Percentiles rank a stretch among this genome's conserved stretches.
Conservation (phyloP, 768 basidiomycete species). For the Suillus decipiens region DNA sequence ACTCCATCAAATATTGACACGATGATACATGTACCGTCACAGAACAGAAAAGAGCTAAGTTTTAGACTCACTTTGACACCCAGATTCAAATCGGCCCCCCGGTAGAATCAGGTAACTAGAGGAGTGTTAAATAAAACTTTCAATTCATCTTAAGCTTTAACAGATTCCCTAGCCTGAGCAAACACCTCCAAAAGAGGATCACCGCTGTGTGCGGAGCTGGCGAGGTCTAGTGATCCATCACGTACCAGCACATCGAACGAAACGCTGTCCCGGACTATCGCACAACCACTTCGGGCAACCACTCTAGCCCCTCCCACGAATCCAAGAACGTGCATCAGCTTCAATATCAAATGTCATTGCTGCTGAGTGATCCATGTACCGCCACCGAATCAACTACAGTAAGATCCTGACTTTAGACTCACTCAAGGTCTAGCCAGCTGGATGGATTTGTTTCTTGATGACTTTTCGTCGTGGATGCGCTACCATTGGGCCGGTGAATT, state of each 20-base stretch:
- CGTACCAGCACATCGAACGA: background rate
- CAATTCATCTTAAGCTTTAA: background rate
- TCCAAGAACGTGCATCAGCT: background rate
- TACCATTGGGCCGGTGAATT: background rate
- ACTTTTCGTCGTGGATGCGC: background rate
- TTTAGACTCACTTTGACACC: background rate
- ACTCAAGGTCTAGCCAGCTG: background rate
- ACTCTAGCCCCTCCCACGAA: background rate
- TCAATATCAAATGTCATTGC: background rate
- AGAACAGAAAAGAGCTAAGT: background rate
- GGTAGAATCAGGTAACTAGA: background rate
- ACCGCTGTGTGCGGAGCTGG: background rate
- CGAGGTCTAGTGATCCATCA: background rate
- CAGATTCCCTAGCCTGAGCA: background rate
- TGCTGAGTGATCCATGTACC: background rate
- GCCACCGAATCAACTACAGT: background rate
- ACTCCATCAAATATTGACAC: background rate
- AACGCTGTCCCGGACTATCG: background rate
- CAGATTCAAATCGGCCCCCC: background rate
- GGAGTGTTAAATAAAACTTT: background rate
- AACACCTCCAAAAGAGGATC: background rate
- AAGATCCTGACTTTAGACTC: background rate
- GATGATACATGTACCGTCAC: background rate
- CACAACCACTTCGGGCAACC: background rate
- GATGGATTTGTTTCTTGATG: background rate